phyloP scores from a whole-genome alignment of 2,329 filamentous ascomycete genomes.

The Colletotrichum lentis region DNA sequence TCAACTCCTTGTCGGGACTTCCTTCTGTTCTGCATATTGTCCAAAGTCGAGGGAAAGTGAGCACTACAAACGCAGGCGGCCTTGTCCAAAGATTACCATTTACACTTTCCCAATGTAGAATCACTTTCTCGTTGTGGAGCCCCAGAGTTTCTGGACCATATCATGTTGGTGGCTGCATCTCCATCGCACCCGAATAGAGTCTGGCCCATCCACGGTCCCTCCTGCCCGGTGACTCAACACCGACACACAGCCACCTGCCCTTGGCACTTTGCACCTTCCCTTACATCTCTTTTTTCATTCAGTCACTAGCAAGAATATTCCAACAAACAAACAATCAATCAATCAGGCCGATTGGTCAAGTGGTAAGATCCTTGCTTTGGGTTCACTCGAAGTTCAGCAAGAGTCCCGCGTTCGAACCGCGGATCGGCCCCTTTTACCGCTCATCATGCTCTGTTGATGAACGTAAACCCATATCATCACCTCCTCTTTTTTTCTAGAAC shows the following conservation, averaged over 20 bases:
- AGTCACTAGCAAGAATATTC: background rate
- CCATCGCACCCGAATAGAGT: background rate
- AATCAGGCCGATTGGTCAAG: constrained; percentile 21
- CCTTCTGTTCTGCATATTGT: background rate
- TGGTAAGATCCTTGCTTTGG: constrained; percentile 35
- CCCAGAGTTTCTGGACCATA: no score
- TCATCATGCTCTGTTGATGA: no score
- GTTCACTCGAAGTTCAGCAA: constrained; percentile 15
- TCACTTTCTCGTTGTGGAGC: no score
- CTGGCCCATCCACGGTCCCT: background rate
- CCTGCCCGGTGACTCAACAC: constrained; percentile 11
- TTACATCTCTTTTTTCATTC: background rate
- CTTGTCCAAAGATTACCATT: background rate
- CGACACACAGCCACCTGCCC: background rate
- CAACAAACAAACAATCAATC: background rate
- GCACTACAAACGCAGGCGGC: background rate
- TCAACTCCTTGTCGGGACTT: background rate
- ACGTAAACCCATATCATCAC: background rate
- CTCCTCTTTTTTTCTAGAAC: no score
- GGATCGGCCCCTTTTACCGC: constrained; percentile 7
- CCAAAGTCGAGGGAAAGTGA: background rate
- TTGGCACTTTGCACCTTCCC: background rate
- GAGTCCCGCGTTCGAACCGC: constrained; percentile 21
- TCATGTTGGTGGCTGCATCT: background rate
- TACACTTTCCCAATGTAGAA: background rate